A percentile compares a stretch with the other conserved stretches of the same genome.
phyloP scores from a whole-genome alignment of 768 basidiomycete genomes.

The Suillus brevipes region DNA sequence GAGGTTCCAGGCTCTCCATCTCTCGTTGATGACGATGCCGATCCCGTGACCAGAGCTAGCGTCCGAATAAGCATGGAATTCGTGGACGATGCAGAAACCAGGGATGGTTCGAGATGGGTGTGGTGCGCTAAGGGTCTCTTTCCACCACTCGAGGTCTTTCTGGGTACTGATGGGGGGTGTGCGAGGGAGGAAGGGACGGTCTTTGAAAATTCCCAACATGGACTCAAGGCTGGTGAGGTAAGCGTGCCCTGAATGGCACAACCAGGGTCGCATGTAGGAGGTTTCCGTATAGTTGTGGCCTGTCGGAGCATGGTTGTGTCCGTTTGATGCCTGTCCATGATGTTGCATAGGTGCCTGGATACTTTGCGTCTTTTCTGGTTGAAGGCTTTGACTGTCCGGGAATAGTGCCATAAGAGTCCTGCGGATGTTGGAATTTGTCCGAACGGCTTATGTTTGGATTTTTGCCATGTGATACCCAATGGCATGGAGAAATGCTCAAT shows the following conservation, averaged over 20 bases:
- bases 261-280: constrained; percentile 37
- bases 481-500: too few species aligned
- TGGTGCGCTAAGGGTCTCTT: constrained; percentile 6
- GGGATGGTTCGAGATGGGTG: constrained; percentile 27
- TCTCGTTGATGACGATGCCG: too few species aligned
- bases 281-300: constrained; percentile 42
- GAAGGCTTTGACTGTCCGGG: too few species aligned
- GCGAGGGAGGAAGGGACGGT: constrained; percentile 31
- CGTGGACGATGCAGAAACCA: constrained; percentile 18
- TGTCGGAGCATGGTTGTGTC: constrained; percentile 17
- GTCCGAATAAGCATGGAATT: constrained; percentile 43
- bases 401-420: too few species aligned
- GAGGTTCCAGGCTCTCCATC: too few species aligned
- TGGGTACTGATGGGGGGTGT: constrained; percentile 14
- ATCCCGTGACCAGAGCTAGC: too few species aligned
- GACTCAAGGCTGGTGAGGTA: constrained; percentile 41
- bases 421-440: too few species aligned
- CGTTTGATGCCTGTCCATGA: too few species aligned
- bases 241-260: constrained; percentile 33
- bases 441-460: too few species aligned
- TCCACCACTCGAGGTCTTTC: constrained; percentile 41
- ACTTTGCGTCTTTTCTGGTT: too few species aligned
- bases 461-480: too few species aligned
- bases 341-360: too few species aligned
- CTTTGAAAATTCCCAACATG: not conserved